Conservation (phyloP, 78 protist genomes). For the Protostelium mycophagum region DNA sequence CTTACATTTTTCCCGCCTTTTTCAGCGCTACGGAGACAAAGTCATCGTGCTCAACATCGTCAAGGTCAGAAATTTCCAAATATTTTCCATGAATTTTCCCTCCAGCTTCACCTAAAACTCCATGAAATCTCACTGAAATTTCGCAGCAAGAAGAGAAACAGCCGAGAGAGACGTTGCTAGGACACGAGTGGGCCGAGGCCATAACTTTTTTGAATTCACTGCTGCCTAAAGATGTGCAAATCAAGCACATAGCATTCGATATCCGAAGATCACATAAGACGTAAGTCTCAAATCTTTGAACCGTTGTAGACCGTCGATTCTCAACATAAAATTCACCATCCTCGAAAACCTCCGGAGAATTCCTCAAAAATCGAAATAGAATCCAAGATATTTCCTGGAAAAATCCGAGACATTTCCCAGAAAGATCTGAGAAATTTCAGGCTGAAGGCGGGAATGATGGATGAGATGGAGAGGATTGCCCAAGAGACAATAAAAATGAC, state of each 20-base stretch:
- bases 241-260: slow-evolving; percentile 66
- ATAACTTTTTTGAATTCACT: slow-evolving; percentile 60
- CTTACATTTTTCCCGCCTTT: slow-evolving; percentile 81
- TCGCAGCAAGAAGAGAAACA: slow-evolving; percentile 71
- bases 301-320: no score
- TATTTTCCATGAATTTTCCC: background rate
- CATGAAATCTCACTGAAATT: background rate
- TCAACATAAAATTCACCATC: no score
- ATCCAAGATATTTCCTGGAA: no score
- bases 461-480: slow-evolving; percentile 10
- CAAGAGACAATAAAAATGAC: background rate
- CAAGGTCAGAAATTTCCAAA: slow-evolving; percentile 49
- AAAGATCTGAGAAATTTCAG: background rate
- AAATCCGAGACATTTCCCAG: background rate
- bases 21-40: slow-evolving; percentile 81
- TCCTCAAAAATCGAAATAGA: no score
- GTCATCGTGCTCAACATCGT: slow-evolving; percentile 77
- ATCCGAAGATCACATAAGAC: slow-evolving; percentile 19
- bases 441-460: slow-evolving; percentile 14
- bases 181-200: slow-evolving; percentile 42
- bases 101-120: no score
- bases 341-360: no score
- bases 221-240: slow-evolving; percentile 46
- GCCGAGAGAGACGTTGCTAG: slow-evolving; percentile 83
- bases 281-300: slow-evolving; percentile 5